These are phyloP conservation scores for Lomentospora prolificans DNA, from an alignment of 2,329 filamentous ascomycete species.

Conservation along the genomic window DNA sequence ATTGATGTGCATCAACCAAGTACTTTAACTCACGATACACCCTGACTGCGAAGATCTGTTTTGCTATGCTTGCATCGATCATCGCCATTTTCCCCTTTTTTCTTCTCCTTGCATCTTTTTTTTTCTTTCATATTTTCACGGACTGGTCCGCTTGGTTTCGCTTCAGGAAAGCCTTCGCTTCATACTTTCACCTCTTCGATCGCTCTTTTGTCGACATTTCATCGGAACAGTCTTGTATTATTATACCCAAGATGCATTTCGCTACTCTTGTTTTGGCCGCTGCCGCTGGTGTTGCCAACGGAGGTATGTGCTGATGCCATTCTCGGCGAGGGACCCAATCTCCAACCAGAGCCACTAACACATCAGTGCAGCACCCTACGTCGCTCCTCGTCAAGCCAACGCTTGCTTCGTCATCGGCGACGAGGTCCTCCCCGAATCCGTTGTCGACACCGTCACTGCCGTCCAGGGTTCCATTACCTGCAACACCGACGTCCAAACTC, in stretches of 20 bases:
- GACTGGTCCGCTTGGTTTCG: neutral
- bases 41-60: neutral
- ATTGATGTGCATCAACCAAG: neutral
- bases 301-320: neutral
- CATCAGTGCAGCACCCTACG: neutral
- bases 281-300: neutral
- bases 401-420: neutral
- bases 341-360: neutral
- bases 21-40: neutral
- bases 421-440: neutral
- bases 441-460: neutral
- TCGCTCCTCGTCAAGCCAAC: neutral
- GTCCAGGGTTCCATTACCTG: neutral
- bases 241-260: neutral
- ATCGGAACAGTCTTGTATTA: no score
- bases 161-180: neutral
- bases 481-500: slow-evolving; percentile 22
- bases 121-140: neutral
- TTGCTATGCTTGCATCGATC: neutral
- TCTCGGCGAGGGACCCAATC: no score
- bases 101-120: slow-evolving; percentile 30
- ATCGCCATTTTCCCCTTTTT: neutral
- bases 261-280: neutral
- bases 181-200: neutral
- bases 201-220: neutral